Conservation (phyloP, 169 alveolate species). For the Eimeria acervulina region DNA sequence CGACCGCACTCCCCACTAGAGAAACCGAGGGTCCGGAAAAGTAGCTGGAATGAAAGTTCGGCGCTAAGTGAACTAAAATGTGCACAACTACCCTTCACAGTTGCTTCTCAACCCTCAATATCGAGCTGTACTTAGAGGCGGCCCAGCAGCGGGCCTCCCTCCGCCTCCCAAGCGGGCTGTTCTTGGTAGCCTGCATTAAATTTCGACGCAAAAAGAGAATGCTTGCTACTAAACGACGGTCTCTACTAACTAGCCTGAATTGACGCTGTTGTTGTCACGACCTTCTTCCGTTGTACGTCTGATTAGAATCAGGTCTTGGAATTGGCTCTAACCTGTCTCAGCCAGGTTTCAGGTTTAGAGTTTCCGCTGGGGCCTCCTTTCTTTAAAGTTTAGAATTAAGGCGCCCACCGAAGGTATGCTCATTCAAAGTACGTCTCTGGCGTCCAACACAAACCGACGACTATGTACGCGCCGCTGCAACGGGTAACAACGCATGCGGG, state of each 20-base stretch:
- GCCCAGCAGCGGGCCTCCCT: too few species aligned
- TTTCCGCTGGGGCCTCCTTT: not conserved
- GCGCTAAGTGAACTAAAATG: not conserved
- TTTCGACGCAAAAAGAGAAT: too few species aligned
- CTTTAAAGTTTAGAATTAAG: not conserved
- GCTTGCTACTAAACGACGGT: not conserved
- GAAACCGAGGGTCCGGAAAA: not conserved
- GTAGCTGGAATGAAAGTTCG: not conserved
- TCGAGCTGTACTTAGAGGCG: not conserved
- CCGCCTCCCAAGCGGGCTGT: too few species aligned
- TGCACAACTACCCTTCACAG: not conserved
- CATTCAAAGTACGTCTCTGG: not conserved
- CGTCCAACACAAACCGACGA: not conserved
- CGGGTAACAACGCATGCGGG: not conserved
- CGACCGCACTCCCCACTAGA: not conserved
- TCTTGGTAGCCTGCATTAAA: not conserved
- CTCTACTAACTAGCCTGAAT: not conserved
- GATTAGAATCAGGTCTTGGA: not conserved
- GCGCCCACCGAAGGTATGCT: not conserved
- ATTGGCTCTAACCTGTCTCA: not conserved
- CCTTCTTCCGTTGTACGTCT: not conserved
- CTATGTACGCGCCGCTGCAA: not conserved
- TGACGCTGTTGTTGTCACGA: too few species aligned
- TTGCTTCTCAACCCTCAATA: too few species aligned
- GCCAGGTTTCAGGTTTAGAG: not conserved